phyloP scores from a whole-genome alignment of 306 rosid species.

The Fragaria iinumae region DNA sequence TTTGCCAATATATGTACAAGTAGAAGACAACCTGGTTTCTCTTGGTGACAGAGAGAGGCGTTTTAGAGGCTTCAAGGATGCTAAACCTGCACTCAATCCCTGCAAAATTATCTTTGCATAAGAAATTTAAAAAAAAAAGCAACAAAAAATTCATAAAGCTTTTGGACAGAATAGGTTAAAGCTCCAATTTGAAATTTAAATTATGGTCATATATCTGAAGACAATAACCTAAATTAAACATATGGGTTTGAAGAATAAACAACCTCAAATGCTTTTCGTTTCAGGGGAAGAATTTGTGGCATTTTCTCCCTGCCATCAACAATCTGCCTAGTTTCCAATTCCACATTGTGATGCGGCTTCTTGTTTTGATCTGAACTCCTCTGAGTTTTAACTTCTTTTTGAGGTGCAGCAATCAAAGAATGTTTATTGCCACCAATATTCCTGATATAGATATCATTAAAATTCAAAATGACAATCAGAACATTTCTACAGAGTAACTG shows the following conservation, averaged over 20 bases:
- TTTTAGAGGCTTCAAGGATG: slow-evolving; percentile 55
- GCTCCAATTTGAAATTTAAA: slow-evolving; percentile 16
- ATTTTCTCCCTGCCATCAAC: slow-evolving; percentile 41
- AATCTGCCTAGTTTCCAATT: slow-evolving; percentile 35
- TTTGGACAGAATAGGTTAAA: slow-evolving; percentile 15
- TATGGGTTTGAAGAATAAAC: slow-evolving; percentile 10
- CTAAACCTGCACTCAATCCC: slow-evolving; percentile 56
- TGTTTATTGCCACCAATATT: slow-evolving; percentile 34
- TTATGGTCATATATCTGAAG: slow-evolving; percentile 4
- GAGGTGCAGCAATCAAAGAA: slow-evolving; percentile 34
- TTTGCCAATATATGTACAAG: not conserved
- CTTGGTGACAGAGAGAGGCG: slow-evolving; percentile 50
- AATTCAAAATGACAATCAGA: slow-evolving; percentile 20
- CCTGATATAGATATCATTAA: slow-evolving; percentile 35
- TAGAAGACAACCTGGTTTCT: slow-evolving; percentile 53
- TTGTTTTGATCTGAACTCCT: slow-evolving; percentile 31
- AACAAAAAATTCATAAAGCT: slow-evolving; percentile 6
- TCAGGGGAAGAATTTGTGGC: slow-evolving; percentile 37
- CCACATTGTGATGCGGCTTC: slow-evolving; percentile 34
- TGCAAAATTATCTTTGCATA: slow-evolving; percentile 35
- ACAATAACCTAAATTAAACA: not conserved
- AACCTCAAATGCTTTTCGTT: slow-evolving; percentile 72
- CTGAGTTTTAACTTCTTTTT: slow-evolving; percentile 33
- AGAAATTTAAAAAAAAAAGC: slow-evolving; percentile 22
- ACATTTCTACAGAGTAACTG: slow-evolving; percentile 8